A percentile compares a stretch with the other conserved stretches of the same genome.
phyloP scores from a whole-genome alignment of 768 basidiomycete genomes.

The Auricularia heimuer region DNA sequence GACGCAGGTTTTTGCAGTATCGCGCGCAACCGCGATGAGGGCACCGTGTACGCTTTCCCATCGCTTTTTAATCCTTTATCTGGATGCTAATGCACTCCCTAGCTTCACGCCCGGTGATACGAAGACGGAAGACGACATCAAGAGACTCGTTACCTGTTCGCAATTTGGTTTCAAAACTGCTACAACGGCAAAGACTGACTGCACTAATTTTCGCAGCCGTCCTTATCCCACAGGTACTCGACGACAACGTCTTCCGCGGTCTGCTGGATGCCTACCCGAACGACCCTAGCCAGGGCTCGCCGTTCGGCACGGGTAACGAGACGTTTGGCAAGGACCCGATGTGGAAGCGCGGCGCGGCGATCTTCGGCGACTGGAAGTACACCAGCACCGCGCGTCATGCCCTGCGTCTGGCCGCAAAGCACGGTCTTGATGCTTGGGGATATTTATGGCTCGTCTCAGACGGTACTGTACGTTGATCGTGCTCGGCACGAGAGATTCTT shows the following conservation, averaged over 20 bases:
- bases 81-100: too few relatives aligned
- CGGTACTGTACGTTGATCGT: background rate
- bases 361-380: slow-evolving; percentile 21
- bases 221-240: slow-evolving; percentile 19
- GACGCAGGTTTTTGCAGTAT: too few relatives aligned
- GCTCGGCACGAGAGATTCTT: too few relatives aligned
- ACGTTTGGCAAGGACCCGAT: slow-evolving; percentile 32
- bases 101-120: too few relatives aligned
- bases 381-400: background rate
- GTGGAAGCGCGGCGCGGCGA: slow-evolving; percentile 30
- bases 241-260: slow-evolving; percentile 22
- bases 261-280: slow-evolving; percentile 33
- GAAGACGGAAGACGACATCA: background rate
- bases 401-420: background rate
- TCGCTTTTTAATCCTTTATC: background rate
- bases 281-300: slow-evolving; percentile 25
- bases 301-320: slow-evolving; percentile 36
- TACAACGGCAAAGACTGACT: too few relatives aligned
- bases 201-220: slow-evolving; percentile 14
- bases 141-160: background rate
- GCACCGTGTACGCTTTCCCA: background rate
- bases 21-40: background rate
- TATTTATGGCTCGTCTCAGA: background rate
- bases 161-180: too few relatives aligned
- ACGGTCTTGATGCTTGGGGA: background rate